Evolutionary conservation across 352 stramenopile species (phyloP), one percentile per base, ranked within the genome.

Genomic region (Globisporangium spinosum): DNA sequence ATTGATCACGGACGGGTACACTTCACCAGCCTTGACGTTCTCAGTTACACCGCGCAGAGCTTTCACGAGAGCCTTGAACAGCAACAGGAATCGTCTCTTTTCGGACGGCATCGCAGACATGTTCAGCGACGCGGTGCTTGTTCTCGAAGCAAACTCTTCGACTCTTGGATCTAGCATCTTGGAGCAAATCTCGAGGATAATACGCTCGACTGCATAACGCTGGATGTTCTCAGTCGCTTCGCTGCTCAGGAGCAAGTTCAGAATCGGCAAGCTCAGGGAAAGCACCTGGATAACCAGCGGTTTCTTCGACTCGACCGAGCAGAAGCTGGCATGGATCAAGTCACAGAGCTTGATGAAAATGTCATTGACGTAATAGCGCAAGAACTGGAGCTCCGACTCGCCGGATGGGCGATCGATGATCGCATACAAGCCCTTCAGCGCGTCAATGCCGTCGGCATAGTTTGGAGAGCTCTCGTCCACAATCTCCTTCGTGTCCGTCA

Each of bases 1-100:
- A 61, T 92, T 90, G 58, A 96, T 83, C 35, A 92, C 84, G 0
- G 82, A 89, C 0, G 86, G 86, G 43, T 89, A 94, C 32, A 96
- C 76, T 61, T 90, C 83, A 0, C 85, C 79, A 35, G 82, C 62
- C n/a, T 83, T 86, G 17, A 89, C 72, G 27, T 81, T 72, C 64
- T 93, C 79, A 3, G 76, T 88, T 20, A 89, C 57, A 15, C 74
- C 81, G 3, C 77, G 75, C 70, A 91, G 68, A 7, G 87, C 77
- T 61, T 89, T 84, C 49, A 85, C 83, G 3, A 94, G 74, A 8
- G 80, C 86, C 64, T 91, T 92, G 56, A 83, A 88, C 40, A 94
- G 75, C 71, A 87, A 78, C 9, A 90, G 67, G 32, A 90, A 80
- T 13, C 83, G 80, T 61, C 82, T 90, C 65, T 79, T 77, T 70